These are phyloP conservation scores for Beauveria sp. DNA, from an alignment of 2,329 filamentous ascomycete species.

Conservation along the genomic window DNA sequence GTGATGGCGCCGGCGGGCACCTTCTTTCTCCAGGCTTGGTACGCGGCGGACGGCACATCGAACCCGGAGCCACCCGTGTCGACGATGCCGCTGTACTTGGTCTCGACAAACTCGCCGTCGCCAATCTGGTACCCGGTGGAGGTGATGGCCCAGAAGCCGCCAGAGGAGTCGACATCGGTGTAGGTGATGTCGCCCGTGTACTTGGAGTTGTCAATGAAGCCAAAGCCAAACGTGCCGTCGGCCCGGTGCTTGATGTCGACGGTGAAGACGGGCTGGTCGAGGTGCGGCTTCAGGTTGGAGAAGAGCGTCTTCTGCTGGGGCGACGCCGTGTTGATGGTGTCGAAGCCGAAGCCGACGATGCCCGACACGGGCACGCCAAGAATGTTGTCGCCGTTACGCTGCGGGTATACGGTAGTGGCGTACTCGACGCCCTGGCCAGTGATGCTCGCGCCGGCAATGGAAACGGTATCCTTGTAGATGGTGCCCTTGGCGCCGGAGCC, in stretches of 20 bases:
- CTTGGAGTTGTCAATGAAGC: constrained; percentile 55
- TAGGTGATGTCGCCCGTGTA: constrained; percentile 57
- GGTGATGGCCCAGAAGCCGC: constrained; percentile 53
- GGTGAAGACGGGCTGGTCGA: constrained; percentile 49
- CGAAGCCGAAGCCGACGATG: constrained; percentile 30
- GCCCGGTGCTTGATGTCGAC: constrained; percentile 52
- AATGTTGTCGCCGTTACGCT: constrained; percentile 37
- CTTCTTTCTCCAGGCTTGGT: constrained; percentile 12
- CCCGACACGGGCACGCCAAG: constrained; percentile 24
- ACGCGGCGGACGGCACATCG: constrained; percentile 40
- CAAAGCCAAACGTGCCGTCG: constrained; percentile 68
- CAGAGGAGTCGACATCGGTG: constrained; percentile 50
- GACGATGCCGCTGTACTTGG: constrained; percentile 35
- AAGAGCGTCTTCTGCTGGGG: constrained; percentile 39
- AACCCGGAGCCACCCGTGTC: constrained; percentile 58
- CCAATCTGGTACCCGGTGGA: constrained; percentile 18
- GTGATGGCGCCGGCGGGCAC: neutral
- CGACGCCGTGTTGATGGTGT: constrained; percentile 32
- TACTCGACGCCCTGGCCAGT: constrained; percentile 35
- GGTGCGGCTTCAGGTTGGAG: constrained; percentile 21
- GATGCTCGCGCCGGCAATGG: constrained; percentile 35
- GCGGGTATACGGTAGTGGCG: constrained; percentile 31
- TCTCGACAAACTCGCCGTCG: constrained; percentile 25
- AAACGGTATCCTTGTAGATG: constrained; percentile 36
- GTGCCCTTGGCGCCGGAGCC: constrained; percentile 34